Conservation (phyloP, 2,329 filamentous ascomycete species). For the Alternaria ethzedia region DNA sequence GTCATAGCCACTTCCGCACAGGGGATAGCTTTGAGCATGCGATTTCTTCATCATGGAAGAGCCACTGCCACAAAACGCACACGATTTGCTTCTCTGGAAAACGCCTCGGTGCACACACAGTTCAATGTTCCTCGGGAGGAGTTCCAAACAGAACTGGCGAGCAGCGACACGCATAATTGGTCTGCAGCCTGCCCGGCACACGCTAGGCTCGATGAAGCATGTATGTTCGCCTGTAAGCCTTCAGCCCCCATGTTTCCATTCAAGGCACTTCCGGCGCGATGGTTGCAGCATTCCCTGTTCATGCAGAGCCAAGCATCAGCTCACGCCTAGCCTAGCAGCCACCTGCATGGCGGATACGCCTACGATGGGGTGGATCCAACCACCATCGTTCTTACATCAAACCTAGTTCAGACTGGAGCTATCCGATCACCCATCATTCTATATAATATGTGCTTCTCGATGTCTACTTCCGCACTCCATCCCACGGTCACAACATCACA, state of each 20-base stretch:
- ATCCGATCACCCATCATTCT: conserved; percentile 25
- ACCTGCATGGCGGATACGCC: conserved; percentile 32
- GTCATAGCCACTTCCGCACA: background rate
- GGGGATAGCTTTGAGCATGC: background rate
- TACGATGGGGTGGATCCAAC: conserved; percentile 25
- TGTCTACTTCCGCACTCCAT: conserved; percentile 19
- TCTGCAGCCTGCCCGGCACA: conserved; percentile 25
- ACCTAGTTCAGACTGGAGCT: conserved; percentile 23
- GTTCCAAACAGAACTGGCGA: conserved; percentile 7
- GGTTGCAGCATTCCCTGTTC: conserved; percentile 39
- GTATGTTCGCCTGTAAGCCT: conserved; percentile 37
- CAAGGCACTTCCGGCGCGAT: conserved; percentile 32
- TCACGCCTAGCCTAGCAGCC: conserved; percentile 35
- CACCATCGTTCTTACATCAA: conserved; percentile 28
- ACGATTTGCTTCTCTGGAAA: background rate
- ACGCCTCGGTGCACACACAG: background rate
- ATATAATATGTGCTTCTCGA: conserved; percentile 40
- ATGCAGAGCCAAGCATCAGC: conserved; percentile 39
- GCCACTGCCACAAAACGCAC: background rate
- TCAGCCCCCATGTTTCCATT: conserved; percentile 38
- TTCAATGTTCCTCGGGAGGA: background rate
- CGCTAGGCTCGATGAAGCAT: conserved; percentile 33
- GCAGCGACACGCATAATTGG: conserved; percentile 26
- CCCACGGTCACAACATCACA: conserved; percentile 15
- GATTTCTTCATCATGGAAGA: background rate